Base-by-base conservation (phyloP, 306 rosid genomes). In the Trichosanthes cucumerina region DNA sequence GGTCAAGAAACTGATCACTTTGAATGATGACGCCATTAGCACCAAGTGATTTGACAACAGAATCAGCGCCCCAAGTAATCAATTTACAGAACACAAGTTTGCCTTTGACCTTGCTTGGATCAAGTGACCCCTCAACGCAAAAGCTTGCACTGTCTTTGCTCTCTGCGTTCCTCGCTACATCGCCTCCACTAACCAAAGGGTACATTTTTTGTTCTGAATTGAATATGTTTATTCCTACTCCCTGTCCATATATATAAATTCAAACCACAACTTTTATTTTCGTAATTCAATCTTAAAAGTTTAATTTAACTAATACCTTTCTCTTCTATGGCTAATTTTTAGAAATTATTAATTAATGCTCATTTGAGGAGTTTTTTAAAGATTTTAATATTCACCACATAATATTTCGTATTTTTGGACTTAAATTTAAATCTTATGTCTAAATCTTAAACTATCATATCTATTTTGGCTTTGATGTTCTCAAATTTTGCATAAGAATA, bases 1-100 rank as follows among this genome's bases (percentile, higher is more conserved):
- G 70, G 47, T 92, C 97, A 34, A 52, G 86, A 74, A 43, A 82
- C 65, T 83, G 83, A 0, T 85, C 85, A 63, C 72, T 87, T 82
- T 88, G 89, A 77, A 89, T 1, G 69, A 95, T 81, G 28, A 81
- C 74, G 9, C 97, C 98, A 78, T 43, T 80, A 50, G 97, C 98
- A 36, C 98, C 98, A 44, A 87, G 36, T 68, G 57, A 78, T 78
- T 86, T 89, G 31, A 95, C 86, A 56, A 84, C 81, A n/a, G 96
- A 80, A 21, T 95, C 98, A 54, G 85, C 59, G 1, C 97, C 96
- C 88, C 84, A 80, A 34, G 64, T 0, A 59, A 56, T 81, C 23
- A 75, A 70, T 79, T 52, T 56, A 84, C 97, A 95, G 44, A 87
- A 83, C 11, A 95, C 89, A 38, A 95, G 56, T 78, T 65, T 95